Conservation (phyloP, 495 filamentous ascomycete genomes). For the Talaromyces proteolyticus region DNA sequence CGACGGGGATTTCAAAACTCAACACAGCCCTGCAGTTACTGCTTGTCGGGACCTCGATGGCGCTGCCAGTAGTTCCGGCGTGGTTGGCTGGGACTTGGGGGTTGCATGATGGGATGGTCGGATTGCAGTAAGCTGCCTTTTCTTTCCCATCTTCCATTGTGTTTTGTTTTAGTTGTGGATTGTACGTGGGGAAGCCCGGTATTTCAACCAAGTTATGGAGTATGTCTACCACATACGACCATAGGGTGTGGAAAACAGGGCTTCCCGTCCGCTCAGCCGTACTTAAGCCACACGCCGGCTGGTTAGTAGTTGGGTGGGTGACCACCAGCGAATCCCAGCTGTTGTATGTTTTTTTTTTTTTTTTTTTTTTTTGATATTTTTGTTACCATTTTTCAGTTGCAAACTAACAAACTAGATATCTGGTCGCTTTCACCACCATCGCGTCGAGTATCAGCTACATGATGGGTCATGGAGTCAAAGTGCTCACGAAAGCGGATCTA, state of each 20-base stretch:
- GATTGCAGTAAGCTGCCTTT: constrained; percentile 61
- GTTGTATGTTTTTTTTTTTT: constrained; percentile 28
- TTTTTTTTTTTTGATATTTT: constrained; percentile 8
- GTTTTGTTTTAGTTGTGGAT: constrained; percentile 1
- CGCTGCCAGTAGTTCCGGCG: constrained; percentile 58
- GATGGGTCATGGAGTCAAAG: constrained; percentile 76
- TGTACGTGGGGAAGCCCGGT: neutral
- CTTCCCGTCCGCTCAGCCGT: constrained; percentile 36
- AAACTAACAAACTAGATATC: constrained; percentile 32
- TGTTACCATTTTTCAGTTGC: neutral
- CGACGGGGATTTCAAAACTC: constrained; percentile 85
- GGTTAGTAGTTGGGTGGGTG: constrained; percentile 34
- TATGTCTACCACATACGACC: constrained; percentile 21
- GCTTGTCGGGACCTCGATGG: constrained; percentile 71
- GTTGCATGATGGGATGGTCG: constrained; percentile 49
- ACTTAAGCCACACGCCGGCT: constrained; percentile 34
- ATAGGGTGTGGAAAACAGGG: constrained; percentile 35
- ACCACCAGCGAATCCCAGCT: constrained; percentile 32
- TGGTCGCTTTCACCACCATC: constrained; percentile 74
- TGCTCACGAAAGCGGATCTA: constrained; percentile 50
- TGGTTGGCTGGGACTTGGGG: constrained; percentile 35
- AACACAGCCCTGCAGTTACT: constrained; percentile 79
- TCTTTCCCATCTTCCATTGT: no score
- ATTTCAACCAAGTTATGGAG: constrained; percentile 6
- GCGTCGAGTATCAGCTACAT: constrained; percentile 84